A percentile compares a stretch with the other conserved stretches of the same genome.
These are phyloP conservation scores for Funneliformis mosseae DNA, from an alignment of 192 early-diverging fungal species.

Conservation along the genomic window DNA sequence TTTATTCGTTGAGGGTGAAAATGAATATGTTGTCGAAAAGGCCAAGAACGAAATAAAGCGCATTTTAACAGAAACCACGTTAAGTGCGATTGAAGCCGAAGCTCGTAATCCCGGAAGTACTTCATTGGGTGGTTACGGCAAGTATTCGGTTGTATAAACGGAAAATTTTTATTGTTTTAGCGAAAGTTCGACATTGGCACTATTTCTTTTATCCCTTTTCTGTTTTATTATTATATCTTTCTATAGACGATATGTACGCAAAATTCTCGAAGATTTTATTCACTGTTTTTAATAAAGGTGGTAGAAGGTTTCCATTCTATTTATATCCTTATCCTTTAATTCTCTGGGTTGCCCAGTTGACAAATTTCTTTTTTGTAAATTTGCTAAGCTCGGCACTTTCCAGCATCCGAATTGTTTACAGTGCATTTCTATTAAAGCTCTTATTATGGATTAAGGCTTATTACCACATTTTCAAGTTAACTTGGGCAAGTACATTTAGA, in stretches of 20 bases:
- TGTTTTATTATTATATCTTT: background rate
- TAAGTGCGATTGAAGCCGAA: conserved; percentile 71
- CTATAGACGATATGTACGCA: conserved; percentile 20
- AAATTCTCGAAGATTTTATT: conserved; percentile 24
- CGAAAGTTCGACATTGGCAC: background rate
- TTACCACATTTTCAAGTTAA: background rate
- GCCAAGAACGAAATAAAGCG: conserved; percentile 94
- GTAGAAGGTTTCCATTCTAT: conserved; percentile 10
- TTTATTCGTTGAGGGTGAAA: conserved; percentile 94
- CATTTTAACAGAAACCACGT: conserved; percentile 85
- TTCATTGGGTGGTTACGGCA: conserved; percentile 47
- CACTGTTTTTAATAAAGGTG: conserved; percentile 35
- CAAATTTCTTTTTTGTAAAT: conserved; percentile 21
- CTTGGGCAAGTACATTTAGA: background rate
- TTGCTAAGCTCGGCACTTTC: conserved; percentile 18
- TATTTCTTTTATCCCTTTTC: conserved; percentile 27
- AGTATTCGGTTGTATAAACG: conserved; percentile 50
- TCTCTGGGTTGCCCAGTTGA: conserved; percentile 11
- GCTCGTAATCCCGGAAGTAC: conserved; percentile 51
- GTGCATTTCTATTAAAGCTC: background rate
- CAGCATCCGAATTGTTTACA: conserved; percentile 6
- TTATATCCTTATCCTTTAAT: background rate
- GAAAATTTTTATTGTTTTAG: conserved; percentile 1
- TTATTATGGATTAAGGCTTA: background rate
- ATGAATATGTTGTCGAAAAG: conserved; percentile 83